Percentiles rank a stretch among this genome's conserved stretches.
Evolutionary conservation across 495 filamentous ascomycete species (phyloP).

Genomic region (Aspergillus ellipticus): DNA sequence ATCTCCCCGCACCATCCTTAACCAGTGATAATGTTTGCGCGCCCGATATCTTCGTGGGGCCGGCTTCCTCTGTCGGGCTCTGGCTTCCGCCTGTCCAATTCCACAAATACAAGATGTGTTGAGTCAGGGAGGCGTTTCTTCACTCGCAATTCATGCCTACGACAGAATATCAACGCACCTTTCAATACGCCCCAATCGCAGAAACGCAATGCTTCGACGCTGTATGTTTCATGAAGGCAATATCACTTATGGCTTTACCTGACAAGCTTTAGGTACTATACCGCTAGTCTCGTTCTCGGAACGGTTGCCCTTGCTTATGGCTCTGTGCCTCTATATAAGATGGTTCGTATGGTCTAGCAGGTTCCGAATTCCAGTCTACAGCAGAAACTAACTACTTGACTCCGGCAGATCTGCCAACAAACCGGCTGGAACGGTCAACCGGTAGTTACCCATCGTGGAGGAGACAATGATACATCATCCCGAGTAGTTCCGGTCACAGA

Average conservation of each 20-base stretch:
- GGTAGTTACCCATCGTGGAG: constrained; percentile 70
- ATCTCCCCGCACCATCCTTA: constrained; percentile 10
- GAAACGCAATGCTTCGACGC: constrained; percentile 41
- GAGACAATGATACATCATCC: constrained; percentile 60
- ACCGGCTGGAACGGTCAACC: constrained; percentile 95
- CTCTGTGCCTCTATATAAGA: constrained; percentile 96
- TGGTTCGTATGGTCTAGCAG: constrained; percentile 50
- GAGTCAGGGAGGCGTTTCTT: constrained; percentile 34
- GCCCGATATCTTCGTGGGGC: constrained; percentile 27
- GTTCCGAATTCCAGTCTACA: background rate
- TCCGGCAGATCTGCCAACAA: constrained; percentile 81
- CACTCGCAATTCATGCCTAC: constrained; percentile 31
- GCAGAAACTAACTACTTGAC: constrained; percentile 3
- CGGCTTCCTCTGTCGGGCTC: constrained; percentile 15
- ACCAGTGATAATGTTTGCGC: constrained; percentile 30
- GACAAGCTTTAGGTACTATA: constrained; percentile 64
- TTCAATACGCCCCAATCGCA: constrained; percentile 42
- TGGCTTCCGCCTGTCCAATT: constrained; percentile 15
- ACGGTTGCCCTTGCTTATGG: constrained; percentile 92
- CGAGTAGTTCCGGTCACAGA: constrained; percentile 76
- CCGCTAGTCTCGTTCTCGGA: constrained; percentile 78
- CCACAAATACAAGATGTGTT: constrained; percentile 14
- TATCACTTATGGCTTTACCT: background rate
- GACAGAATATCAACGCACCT: constrained; percentile 31
- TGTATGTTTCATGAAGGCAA: constrained; percentile 24